Evolutionary conservation across 176 grass and related monocot species (phyloP).

Genomic region (Otatea glauca): DNA sequence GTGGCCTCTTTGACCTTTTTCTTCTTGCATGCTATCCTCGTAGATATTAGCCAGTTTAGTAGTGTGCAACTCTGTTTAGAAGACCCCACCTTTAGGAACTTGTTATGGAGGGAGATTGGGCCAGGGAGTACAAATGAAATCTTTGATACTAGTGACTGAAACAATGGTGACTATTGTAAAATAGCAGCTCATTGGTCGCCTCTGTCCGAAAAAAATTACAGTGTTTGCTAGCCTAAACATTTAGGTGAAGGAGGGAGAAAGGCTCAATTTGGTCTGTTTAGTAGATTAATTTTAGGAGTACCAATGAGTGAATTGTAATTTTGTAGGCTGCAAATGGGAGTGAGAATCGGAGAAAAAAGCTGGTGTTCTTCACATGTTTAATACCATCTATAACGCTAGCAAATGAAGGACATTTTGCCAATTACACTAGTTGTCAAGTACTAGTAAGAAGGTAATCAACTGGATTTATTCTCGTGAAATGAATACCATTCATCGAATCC

Average conservation of each 20-base stretch:
- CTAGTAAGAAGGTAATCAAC: neutral
- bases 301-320: neutral
- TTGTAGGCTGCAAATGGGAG: neutral
- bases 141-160: no score
- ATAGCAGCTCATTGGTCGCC: neutral
- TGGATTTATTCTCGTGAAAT: neutral
- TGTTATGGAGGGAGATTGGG: neutral
- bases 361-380: neutral
- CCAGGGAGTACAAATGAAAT: neutral
- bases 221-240: neutral
- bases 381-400: neutral
- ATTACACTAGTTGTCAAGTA: neutral
- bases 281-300: neutral
- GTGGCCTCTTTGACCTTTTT: constrained; percentile 6
- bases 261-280: neutral
- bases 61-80: neutral
- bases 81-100: neutral
- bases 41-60: neutral
- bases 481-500: neutral
- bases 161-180: neutral
- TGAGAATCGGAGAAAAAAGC: neutral
- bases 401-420: neutral
- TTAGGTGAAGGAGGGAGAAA: neutral
- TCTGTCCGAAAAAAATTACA: neutral
- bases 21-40: no score